Evolutionary conservation across 2,329 filamentous ascomycete species (phyloP).

Genomic region (Diaporthe sp.): DNA sequence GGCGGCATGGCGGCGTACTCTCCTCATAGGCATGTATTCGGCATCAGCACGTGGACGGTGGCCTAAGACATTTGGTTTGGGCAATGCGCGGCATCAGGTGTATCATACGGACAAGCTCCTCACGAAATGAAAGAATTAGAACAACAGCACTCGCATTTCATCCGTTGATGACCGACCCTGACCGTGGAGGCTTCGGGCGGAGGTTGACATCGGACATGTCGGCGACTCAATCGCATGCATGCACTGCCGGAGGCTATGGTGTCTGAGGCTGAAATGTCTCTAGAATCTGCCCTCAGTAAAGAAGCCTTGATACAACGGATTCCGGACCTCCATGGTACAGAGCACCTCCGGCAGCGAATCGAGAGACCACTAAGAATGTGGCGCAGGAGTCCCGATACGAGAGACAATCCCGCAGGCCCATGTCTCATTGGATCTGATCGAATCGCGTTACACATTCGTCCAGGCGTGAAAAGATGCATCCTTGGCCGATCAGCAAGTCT

Average conservation of each 20-base stretch:
- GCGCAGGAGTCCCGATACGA: constrained; percentile 25
- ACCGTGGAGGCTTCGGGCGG: neutral
- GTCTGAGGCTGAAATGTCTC: constrained; percentile 7
- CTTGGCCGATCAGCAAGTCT: neutral
- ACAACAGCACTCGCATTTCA: neutral
- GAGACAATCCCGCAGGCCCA: constrained; percentile 8
- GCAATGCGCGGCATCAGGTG: neutral
- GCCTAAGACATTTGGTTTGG: neutral
- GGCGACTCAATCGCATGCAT: neutral
- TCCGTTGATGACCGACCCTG: neutral
- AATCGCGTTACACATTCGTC: neutral
- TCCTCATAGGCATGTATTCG: constrained; percentile 8
- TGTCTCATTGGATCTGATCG: neutral
- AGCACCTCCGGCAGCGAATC: neutral
- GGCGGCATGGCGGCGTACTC: constrained; percentile 20
- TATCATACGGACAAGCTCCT: constrained; percentile 9
- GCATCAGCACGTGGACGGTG: constrained; percentile 12
- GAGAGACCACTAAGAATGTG: neutral
- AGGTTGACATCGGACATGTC: neutral
- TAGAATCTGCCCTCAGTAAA: neutral
- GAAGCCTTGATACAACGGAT: neutral
- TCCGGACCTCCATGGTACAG: neutral
- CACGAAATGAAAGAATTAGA: constrained; percentile 9
- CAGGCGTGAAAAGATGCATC: neutral
- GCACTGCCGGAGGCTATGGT: too few relatives aligned